Evolutionary conservation across 2,329 filamentous ascomycete genomes (phyloP).

Genomic region (Leptographium galeiforme): DNA sequence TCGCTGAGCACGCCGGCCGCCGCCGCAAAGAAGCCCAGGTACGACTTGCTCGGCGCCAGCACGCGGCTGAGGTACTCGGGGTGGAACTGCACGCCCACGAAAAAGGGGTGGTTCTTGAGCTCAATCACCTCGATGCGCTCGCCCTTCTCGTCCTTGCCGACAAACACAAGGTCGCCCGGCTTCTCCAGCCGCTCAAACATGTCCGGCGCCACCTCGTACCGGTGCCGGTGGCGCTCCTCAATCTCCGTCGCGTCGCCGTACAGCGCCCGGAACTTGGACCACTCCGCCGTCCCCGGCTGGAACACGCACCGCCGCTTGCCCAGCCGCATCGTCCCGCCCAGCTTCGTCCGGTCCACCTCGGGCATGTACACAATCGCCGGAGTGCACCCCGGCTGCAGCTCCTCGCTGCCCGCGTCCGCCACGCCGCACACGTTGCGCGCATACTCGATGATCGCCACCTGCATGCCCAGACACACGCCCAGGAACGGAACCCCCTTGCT

Average conservation of each 20-base stretch:
- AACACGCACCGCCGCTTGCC: conserved; percentile 58
- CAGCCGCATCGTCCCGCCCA: conserved; percentile 70
- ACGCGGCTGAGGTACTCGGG: conserved; percentile 75
- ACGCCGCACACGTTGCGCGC: conserved; percentile 64
- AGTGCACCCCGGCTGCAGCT: conserved; percentile 43
- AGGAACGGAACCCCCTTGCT: conserved; percentile 70
- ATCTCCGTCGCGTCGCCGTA: conserved; percentile 43
- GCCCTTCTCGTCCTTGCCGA: conserved; percentile 62
- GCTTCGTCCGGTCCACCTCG: conserved; percentile 46
- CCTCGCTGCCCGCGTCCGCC: conserved; percentile 39
- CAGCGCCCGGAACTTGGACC: conserved; percentile 54
- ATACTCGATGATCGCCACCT: conserved; percentile 82
- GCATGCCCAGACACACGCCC: conserved; percentile 86
- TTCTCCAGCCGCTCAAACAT: conserved; percentile 49
- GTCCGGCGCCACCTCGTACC: conserved; percentile 68
- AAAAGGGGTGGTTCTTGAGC: conserved; percentile 64
- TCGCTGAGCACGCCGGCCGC: conserved; percentile 51
- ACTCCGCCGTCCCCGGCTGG: conserved; percentile 54
- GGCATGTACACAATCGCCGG: conserved; percentile 85
- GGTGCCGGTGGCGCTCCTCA: conserved; percentile 61
- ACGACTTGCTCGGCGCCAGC: conserved; percentile 58
- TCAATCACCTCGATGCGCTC: conserved; percentile 68
- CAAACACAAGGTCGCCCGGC: conserved; percentile 49
- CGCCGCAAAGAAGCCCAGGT: conserved; percentile 75
- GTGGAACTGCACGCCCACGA: conserved; percentile 67